Evolutionary conservation across 2,329 filamentous ascomycete genomes (phyloP).

Genomic region (Coleophoma cylindrospora): DNA sequence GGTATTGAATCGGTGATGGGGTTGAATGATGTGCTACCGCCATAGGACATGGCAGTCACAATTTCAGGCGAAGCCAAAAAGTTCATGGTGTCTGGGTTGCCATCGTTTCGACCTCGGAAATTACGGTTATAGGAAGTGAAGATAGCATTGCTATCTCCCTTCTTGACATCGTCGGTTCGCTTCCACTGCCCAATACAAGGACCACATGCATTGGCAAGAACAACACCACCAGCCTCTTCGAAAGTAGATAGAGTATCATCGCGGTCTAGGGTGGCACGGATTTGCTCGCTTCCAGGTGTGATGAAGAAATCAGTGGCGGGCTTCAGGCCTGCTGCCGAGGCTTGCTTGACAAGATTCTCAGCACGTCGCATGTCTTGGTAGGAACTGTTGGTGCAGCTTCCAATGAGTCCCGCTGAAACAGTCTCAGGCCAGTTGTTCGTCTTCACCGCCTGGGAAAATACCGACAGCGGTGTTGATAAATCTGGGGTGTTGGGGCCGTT

Average conservation of each 20-base stretch:
- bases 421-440: constrained; percentile 86
- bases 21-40: constrained; percentile 91
- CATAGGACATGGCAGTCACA: constrained; percentile 93
- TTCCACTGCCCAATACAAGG: constrained; percentile 96
- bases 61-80: constrained; percentile 96
- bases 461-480: constrained; percentile 84
- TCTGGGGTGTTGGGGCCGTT: constrained; percentile 97
- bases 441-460: constrained; percentile 80
- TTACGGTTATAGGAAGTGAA: constrained; percentile 98
- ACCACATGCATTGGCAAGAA: constrained; percentile 92
- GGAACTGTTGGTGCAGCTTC: constrained; percentile 97
- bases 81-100: constrained; percentile 96
- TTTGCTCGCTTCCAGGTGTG: constrained; percentile 94
- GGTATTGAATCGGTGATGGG: constrained; percentile 81
- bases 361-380: constrained; percentile 98
- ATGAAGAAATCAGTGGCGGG: constrained; percentile 92
- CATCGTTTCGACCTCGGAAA: constrained; percentile 94
- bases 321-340: constrained; percentile 80
- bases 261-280: constrained; percentile 86
- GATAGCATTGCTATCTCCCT: constrained; percentile 89
- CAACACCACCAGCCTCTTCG: constrained; percentile 76
- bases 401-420: constrained; percentile 89
- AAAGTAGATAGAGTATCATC: constrained; percentile 86
- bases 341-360: constrained; percentile 89
- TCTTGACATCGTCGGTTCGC: constrained; percentile 76